A percentile compares a stretch with the other conserved stretches of the same genome.
These are phyloP conservation scores for Purpureocillium takamizusanense DNA, from an alignment of 2,329 filamentous ascomycete species.

Conservation along the genomic window DNA sequence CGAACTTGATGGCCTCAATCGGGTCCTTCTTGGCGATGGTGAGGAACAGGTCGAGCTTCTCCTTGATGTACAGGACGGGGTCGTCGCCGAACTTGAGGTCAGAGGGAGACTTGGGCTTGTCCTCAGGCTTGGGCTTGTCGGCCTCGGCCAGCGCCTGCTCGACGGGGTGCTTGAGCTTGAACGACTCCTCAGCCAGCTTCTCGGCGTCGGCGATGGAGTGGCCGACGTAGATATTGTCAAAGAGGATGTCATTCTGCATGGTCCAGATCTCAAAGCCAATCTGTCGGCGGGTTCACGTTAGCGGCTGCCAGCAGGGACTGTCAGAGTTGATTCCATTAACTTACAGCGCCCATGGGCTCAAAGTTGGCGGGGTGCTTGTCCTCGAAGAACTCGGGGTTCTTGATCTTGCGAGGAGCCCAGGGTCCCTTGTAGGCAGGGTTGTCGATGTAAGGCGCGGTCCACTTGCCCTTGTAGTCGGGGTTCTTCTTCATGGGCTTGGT, in stretches of 20 bases:
- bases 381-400: constrained; percentile 93
- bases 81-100: constrained; percentile 87
- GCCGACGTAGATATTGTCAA: constrained; percentile 99
- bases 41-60: constrained; percentile 90
- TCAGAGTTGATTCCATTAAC: constrained; percentile 27
- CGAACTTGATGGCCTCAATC: constrained; percentile 74
- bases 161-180: constrained; percentile 74
- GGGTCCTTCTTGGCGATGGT: constrained; percentile 75
- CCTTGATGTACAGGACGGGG: constrained; percentile 76
- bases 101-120: constrained; percentile 58
- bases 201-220: constrained; percentile 91
- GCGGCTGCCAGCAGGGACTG: background rate
- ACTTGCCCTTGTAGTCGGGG: constrained; percentile 98
- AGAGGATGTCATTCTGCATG: constrained; percentile 98
- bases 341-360: constrained; percentile 93
- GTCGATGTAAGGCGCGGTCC: constrained; percentile 84
- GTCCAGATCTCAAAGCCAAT: constrained; percentile 99
- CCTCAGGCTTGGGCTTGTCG: constrained; percentile 63
- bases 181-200: constrained; percentile 82
- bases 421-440: constrained; percentile 97
- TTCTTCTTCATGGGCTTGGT: constrained; percentile 86
- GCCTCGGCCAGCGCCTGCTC: constrained; percentile 76
- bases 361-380: constrained; percentile 96
- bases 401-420: constrained; percentile 92
- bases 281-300: constrained; percentile 33